Evolutionary conservation across 768 basidiomycete genomes (phyloP).

Genomic region (Russula emetica): DNA sequence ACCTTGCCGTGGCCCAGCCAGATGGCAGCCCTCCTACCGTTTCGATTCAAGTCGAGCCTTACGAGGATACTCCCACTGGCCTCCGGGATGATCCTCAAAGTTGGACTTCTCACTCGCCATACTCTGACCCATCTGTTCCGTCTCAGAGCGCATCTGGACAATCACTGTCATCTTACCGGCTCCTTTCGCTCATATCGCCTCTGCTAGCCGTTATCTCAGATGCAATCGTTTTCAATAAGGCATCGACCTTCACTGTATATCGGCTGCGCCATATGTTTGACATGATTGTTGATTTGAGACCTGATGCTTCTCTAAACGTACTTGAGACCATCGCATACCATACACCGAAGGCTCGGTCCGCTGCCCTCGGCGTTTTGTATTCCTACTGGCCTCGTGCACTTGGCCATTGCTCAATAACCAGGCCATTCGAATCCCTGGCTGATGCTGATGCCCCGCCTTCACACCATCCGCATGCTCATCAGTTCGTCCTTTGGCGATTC

Average conservation of each 20-base stretch:
- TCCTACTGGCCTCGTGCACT: conserved; percentile 64
- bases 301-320: conserved; percentile 65
- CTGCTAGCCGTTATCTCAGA: conserved; percentile 61
- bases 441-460: conserved; percentile 32
- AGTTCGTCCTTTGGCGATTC: conserved; percentile 70
- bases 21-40: conserved; percentile 13
- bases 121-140: conserved; percentile 24
- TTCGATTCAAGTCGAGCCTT: conserved; percentile 29
- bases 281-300: conserved; percentile 52
- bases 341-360: conserved; percentile 47
- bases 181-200: conserved; percentile 59
- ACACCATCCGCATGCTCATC: conserved; percentile 49
- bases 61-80: conserved; percentile 6
- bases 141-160: conserved; percentile 60
- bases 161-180: conserved; percentile 49
- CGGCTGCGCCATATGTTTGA: conserved; percentile 53
- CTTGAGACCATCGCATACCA: conserved; percentile 70
- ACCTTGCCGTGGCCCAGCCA: background rate
- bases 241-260: conserved; percentile 39
- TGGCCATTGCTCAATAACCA: conserved; percentile 62
- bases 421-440: conserved; percentile 43
- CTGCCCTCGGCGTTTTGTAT: conserved; percentile 52
- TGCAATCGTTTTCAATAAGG: conserved; percentile 42
- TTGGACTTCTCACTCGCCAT: conserved; percentile 24
- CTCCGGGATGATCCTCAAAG: conserved; percentile 28